Percentiles rank a stretch among this genome's conserved stretches.
These are phyloP conservation scores for Ramularia endophylla DNA, from an alignment of 2,329 filamentous ascomycete species.

Conservation along the genomic window DNA sequence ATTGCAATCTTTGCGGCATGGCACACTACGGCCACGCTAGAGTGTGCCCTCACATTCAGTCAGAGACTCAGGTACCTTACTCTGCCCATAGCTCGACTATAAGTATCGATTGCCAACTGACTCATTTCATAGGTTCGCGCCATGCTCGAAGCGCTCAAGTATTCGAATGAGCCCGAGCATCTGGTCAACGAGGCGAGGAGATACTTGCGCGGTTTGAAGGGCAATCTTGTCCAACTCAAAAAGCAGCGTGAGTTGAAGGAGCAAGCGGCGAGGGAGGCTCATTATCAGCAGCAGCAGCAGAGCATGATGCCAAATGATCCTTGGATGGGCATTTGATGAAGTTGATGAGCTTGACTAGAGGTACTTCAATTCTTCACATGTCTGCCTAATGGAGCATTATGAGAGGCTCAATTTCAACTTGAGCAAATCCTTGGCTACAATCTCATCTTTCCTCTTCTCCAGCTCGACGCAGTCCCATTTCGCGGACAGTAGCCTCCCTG, in stretches of 20 bases:
- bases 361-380: no score
- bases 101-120: constrained; percentile 6
- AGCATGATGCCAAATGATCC: constrained; percentile 1
- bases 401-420: constrained; percentile 27
- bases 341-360: not conserved
- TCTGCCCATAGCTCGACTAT: no score
- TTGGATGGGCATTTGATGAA: constrained; percentile 1
- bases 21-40: constrained; percentile 53
- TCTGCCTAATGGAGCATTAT: constrained; percentile 4
- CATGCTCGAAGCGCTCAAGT: constrained; percentile 58
- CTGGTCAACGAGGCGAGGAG: constrained; percentile 50
- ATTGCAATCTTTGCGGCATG: constrained; percentile 59
- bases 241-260: constrained; percentile 35
- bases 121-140: constrained; percentile 47
- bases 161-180: constrained; percentile 50
- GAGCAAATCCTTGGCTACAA: constrained; percentile 31
- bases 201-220: constrained; percentile 54
- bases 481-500: constrained; percentile 32
- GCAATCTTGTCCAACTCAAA: constrained; percentile 49
- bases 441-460: constrained; percentile 28
- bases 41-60: constrained; percentile 57
- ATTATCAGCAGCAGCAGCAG: constrained; percentile 6
- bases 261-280: constrained; percentile 15
- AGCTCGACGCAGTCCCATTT: constrained; percentile 36
- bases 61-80: constrained; percentile 43